Percentiles rank a stretch among this genome's conserved stretches.
Evolutionary conservation across 768 basidiomycete species (phyloP).

Genomic region (Leucosporidium creatinivorum): DNA sequence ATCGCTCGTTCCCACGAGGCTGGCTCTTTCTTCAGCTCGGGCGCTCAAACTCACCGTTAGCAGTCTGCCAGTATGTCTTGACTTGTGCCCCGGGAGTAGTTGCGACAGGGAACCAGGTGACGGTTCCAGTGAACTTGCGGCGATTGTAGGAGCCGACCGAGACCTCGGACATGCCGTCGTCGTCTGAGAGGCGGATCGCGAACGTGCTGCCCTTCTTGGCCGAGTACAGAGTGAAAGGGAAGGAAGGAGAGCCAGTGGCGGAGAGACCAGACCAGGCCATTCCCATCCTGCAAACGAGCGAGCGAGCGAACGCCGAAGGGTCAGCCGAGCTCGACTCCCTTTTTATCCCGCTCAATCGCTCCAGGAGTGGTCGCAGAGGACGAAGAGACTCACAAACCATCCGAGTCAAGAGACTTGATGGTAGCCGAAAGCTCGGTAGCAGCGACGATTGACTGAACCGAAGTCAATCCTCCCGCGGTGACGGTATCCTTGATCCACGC

Average conservation of each 20-base stretch:
- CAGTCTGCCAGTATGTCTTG: neutral
- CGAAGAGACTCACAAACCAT: constrained; percentile 6
- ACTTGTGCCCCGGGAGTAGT: neutral
- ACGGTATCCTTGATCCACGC: too few species aligned
- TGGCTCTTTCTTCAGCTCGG: too few species aligned
- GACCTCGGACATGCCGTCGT: neutral
- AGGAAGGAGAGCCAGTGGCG: constrained; percentile 12
- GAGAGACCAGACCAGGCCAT: constrained; percentile 24
- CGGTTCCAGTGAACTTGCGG: neutral
- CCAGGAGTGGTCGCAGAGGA: too few species aligned
- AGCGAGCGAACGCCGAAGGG: neutral
- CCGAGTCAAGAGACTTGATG: constrained; percentile 8
- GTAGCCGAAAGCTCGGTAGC: constrained; percentile 29
- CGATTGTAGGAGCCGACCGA: neutral
- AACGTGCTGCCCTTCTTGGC: neutral
- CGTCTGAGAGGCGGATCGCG: neutral
- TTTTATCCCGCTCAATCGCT: neutral
- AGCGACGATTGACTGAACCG: constrained; percentile 28
- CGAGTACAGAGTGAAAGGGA: constrained; percentile 15
- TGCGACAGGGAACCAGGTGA: neutral
- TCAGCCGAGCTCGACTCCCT: neutral
- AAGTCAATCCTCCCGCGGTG: too few species aligned
- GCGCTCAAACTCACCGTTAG: neutral
- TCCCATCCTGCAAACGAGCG: constrained; percentile 22
- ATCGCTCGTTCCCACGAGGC: too few species aligned